Evolutionary conservation across 2,329 filamentous ascomycete genomes (phyloP).

Genomic region (Cordyceps javanica): DNA sequence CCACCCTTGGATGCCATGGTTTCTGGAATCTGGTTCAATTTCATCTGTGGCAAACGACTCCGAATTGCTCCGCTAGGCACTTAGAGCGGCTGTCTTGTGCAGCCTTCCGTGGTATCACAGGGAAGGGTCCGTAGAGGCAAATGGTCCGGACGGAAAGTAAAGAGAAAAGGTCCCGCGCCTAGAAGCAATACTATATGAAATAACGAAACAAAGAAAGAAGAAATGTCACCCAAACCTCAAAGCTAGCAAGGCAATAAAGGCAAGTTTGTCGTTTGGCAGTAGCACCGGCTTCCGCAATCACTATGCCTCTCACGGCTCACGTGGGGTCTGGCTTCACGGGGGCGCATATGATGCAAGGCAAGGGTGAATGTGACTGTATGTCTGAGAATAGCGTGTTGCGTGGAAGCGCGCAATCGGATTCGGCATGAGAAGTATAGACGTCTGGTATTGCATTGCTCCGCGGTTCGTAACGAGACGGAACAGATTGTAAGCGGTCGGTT

Average conservation of each 20-base stretch:
- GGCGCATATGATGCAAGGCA: constrained; percentile 2
- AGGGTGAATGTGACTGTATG: not conserved
- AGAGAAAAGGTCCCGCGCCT: not conserved
- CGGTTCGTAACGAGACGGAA: not conserved
- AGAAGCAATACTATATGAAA: not conserved
- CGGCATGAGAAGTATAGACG: not conserved
- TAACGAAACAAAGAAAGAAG: not conserved
- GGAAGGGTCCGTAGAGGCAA: not conserved
- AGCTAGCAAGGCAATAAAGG: not conserved
- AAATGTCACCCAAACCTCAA: not conserved
- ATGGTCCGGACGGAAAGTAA: not conserved
- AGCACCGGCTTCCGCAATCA: constrained; percentile 3
- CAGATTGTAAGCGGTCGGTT: not conserved
- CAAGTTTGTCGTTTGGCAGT: not conserved
- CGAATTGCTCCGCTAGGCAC: not conserved
- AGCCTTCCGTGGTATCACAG: constrained; percentile 2
- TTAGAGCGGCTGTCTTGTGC: not conserved
- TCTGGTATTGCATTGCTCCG: constrained; percentile 8
- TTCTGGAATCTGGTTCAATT: not conserved
- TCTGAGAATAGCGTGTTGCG: not conserved
- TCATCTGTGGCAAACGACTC: not conserved
- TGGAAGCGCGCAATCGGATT: not conserved
- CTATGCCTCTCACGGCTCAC: constrained; percentile 2
- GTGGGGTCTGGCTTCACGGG: constrained; percentile 2
- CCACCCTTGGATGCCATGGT: constrained; percentile 1